A percentile compares a stretch with the other conserved stretches of the same genome.
phyloP scores from a whole-genome alignment of 192 early-diverging fungal species.

The Podila clonocystis region DNA sequence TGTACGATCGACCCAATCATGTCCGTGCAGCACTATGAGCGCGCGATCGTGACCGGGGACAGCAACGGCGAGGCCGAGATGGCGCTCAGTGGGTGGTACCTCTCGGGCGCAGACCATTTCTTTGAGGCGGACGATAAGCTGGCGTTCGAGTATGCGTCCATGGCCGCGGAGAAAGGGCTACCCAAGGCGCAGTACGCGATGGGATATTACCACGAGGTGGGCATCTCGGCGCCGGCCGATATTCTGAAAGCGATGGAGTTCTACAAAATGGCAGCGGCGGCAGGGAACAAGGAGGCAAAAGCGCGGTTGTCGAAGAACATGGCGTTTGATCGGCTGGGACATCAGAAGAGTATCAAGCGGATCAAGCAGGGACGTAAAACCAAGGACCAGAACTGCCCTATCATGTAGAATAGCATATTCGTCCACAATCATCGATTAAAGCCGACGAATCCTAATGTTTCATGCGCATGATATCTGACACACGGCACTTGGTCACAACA shows the following conservation, averaged over 20 bases:
- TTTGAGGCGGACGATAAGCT: constrained; percentile 73
- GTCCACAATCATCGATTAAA: no score
- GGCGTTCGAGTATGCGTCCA: constrained; percentile 84
- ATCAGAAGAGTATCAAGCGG: constrained; percentile 30
- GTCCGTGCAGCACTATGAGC: constrained; percentile 81
- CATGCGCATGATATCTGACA: no score
- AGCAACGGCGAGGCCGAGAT: constrained; percentile 87
- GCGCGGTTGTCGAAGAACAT: constrained; percentile 14
- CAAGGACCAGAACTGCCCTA: constrained; percentile 29
- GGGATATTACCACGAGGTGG: constrained; percentile 90
- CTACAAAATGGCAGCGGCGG: constrained; percentile 25
- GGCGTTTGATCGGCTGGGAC: constrained; percentile 18
- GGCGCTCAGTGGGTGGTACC: constrained; percentile 88
- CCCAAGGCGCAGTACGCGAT: constrained; percentile 89
- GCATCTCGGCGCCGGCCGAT: constrained; percentile 72
- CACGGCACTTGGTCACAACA: no score
- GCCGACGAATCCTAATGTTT: no score
- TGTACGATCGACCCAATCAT: constrained; percentile 69
- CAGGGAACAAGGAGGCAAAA: constrained; percentile 39
- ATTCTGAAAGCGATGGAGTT: constrained; percentile 56
- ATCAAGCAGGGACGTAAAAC: constrained; percentile 33
- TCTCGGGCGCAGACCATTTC: constrained; percentile 76
- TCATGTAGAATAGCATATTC: constrained; percentile 26
- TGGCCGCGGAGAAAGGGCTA: constrained; percentile 84
- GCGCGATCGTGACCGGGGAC: constrained; percentile 65